Evolutionary conservation across 2,329 filamentous ascomycete species (phyloP), one percentile per base, ranked within the genome.

Genomic region (Sporothrix brasiliensis): DNA sequence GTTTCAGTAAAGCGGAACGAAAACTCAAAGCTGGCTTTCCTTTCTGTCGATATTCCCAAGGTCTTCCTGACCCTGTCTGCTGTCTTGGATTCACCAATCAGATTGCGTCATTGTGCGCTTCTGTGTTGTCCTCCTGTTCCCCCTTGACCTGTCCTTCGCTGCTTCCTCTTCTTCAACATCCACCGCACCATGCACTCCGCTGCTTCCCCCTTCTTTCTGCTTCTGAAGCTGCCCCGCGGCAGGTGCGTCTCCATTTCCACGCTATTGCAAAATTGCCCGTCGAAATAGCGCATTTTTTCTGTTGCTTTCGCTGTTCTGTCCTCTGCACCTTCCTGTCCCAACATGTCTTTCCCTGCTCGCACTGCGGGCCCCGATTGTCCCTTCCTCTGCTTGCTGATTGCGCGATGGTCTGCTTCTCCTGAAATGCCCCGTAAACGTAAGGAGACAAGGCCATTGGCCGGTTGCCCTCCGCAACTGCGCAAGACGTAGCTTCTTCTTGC

Each of bases 381-480:
- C 50, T 54, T 44, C 50, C 50, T 19, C 27, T 41, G 61, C 61
- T 34, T 49, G 61, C 39, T 27, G 13, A 67, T 53, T 13, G 24
- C n/a, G 34, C 47, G 27, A 39, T 52, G 63, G 47, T 10, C 16
- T 58, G 11, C 39, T 63, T 21, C n/a, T 61, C 39, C 34, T n/a
- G 27, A 47, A 63, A 14, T 27, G n/a, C 11, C 58, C 39, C 58
- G 39, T 47, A 63, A 16, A 47, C 21, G 41, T 47, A 63, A 44
- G 14, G 58, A 63, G 58, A 24, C n/a, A 24, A 27, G 58, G 14
- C 65, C 30, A 67, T 67, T 67, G 47, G 63, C 49, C 49, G 34
- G 65, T 67, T 67, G 65, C 50, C 65, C 65, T 67, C 65, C 21
- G 50, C 65, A 67, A 67, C 61, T 67, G 63, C 44, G 63, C 41